These are phyloP conservation scores for Houttuynia cordata DNA, from an alignment of 164 flowering plant species.

Conservation along the genomic window DNA sequence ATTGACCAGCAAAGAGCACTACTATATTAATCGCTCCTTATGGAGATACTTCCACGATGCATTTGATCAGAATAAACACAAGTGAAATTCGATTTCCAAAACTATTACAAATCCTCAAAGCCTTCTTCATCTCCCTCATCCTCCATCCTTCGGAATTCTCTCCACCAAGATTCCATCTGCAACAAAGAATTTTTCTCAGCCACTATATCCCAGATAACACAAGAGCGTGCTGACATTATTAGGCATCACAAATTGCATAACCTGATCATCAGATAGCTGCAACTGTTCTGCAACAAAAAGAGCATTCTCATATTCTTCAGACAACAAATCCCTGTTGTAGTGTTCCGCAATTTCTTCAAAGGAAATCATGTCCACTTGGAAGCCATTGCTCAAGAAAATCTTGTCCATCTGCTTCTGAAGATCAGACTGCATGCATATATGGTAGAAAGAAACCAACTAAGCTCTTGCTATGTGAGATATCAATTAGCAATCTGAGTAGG, in stretches of 20 bases:
- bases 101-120: constrained; percentile 43
- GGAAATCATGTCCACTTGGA: constrained; percentile 34
- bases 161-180: constrained; percentile 87
- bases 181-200: neutral
- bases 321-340: constrained; percentile 21
- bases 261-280: constrained; percentile 85
- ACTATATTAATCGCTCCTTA: too few species aligned
- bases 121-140: constrained; percentile 94
- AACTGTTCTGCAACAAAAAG: constrained; percentile 75
- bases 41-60: neutral
- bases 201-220: too few species aligned
- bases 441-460: neutral
- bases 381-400: constrained; percentile 63
- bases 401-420: constrained; percentile 43
- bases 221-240: neutral
- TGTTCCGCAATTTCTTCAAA: constrained; percentile 33
- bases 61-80: neutral
- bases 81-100: neutral
- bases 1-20: too few species aligned
- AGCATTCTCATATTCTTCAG: constrained; percentile 22
- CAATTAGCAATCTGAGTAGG: neutral
- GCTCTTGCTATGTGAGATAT: neutral
- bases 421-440: constrained; percentile 19
- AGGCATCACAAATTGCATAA: constrained; percentile 8
- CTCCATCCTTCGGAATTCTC: constrained; percentile 57